These are phyloP conservation scores for Bipolaris gigantea DNA, from an alignment of 2,329 filamentous ascomycete species.

Conservation along the genomic window DNA sequence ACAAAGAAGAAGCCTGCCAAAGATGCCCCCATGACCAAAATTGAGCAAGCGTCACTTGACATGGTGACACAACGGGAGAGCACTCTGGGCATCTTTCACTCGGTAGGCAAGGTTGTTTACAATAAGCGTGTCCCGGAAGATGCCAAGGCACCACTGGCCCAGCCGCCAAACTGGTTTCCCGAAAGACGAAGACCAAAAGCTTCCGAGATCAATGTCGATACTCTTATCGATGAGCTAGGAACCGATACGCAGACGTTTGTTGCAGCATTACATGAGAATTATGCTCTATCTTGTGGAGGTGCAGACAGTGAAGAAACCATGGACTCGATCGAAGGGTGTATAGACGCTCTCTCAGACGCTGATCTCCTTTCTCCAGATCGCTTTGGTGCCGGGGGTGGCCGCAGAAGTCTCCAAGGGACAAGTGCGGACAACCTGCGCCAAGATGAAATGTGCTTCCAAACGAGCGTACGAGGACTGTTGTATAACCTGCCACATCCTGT, in stretches of 20 bases:
- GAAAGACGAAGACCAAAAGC: slow-evolving; percentile 49
- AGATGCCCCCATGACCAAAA: slow-evolving; percentile 67
- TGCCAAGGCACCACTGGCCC: slow-evolving; percentile 36
- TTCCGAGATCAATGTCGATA: slow-evolving; percentile 58
- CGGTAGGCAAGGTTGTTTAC: slow-evolving; percentile 92
- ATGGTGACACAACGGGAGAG: slow-evolving; percentile 84
- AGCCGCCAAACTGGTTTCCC: slow-evolving; percentile 53
- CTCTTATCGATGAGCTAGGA: slow-evolving; percentile 87
- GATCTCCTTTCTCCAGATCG: slow-evolving; percentile 80
- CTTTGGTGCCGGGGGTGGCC: slow-evolving; percentile 61
- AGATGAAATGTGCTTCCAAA: slow-evolving; percentile 92
- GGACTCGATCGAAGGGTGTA: slow-evolving; percentile 80
- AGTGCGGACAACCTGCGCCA: slow-evolving; percentile 77
- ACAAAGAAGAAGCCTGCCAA: slow-evolving; percentile 58
- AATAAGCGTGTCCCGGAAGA: slow-evolving; percentile 74
- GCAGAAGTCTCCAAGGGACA: slow-evolving; percentile 53
- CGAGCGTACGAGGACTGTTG: slow-evolving; percentile 81
- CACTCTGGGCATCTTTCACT: slow-evolving; percentile 92
- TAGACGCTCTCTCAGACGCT: slow-evolving; percentile 82
- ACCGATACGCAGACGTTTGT: slow-evolving; percentile 91
- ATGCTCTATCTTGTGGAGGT: slow-evolving; percentile 76
- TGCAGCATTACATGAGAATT: slow-evolving; percentile 91
- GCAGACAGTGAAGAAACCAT: slow-evolving; percentile 64
- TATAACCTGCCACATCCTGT: slow-evolving; percentile 87
- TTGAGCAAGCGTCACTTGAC: slow-evolving; percentile 78